These are phyloP conservation scores for Nannizziopsis barbatae DNA, from an alignment of 2,329 filamentous ascomycete species.

Conservation along the genomic window DNA sequence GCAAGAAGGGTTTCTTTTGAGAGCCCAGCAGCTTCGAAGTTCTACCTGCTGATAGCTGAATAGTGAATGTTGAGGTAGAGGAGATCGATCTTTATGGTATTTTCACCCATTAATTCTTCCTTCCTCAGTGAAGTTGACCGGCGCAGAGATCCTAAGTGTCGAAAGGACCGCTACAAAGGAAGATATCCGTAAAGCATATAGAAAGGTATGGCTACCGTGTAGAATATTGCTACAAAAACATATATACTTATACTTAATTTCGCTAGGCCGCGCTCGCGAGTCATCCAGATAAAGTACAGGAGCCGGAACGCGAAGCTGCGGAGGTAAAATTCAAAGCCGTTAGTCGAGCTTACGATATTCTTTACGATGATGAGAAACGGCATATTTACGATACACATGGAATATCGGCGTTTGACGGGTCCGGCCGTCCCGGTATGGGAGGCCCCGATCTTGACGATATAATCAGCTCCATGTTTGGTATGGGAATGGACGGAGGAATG, in stretches of 20 bases:
- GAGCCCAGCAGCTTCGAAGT: not conserved
- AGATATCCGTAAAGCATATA: slow-evolving; percentile 91
- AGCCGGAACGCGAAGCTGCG: slow-evolving; percentile 61
- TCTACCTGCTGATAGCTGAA: not conserved
- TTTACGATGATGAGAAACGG: slow-evolving; percentile 89
- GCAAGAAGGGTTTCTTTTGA: not conserved
- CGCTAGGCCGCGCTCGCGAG: slow-evolving; percentile 68
- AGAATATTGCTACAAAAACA: not conserved
- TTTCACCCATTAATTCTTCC: slow-evolving; percentile 14
- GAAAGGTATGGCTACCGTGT: slow-evolving; percentile 54
- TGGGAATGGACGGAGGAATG: slow-evolving; percentile 45
- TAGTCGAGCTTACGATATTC: slow-evolving; percentile 93
- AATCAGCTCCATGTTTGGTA: slow-evolving; percentile 76
- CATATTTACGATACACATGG: slow-evolving; percentile 85
- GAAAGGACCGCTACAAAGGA: slow-evolving; percentile 58
- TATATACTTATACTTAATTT: not conserved
- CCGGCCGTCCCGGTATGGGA: slow-evolving; percentile 50
- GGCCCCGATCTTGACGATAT: slow-evolving; percentile 74
- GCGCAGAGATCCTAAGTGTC: slow-evolving; percentile 65
- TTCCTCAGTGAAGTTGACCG: not conserved
- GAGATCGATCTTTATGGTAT: slow-evolving; percentile 54
- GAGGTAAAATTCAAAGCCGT: slow-evolving; percentile 89
- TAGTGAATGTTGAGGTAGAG: slow-evolving; percentile 28
- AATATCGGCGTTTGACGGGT: slow-evolving; percentile 87
- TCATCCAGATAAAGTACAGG: slow-evolving; percentile 91